Conservation (phyloP, 495 filamentous ascomycete genomes). For the Diplogelasinospora grovesii region DNA sequence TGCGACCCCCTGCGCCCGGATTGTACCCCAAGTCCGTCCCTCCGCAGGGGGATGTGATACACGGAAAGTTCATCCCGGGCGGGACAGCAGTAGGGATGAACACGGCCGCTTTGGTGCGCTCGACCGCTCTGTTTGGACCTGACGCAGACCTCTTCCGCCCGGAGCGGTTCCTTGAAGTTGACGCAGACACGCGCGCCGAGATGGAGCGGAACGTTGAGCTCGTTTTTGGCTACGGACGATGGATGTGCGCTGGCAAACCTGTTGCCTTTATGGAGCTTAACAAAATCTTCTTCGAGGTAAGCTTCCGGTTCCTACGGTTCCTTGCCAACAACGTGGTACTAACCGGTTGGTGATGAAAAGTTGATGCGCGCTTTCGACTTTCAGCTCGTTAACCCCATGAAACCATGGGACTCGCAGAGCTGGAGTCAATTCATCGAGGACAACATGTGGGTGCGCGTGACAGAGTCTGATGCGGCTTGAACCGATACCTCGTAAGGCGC, state of each 20-base stretch:
- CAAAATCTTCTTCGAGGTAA: slow-evolving; percentile 53
- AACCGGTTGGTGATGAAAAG: slow-evolving; percentile 18
- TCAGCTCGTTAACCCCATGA: slow-evolving; percentile 40
- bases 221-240: slow-evolving; percentile 39
- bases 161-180: slow-evolving; percentile 48
- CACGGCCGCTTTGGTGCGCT: slow-evolving; percentile 25
- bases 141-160: slow-evolving; percentile 47
- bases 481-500: too few relatives aligned
- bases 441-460: slow-evolving; percentile 25
- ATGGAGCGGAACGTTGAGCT: slow-evolving; percentile 36
- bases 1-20: slow-evolving; percentile 29
- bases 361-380: slow-evolving; percentile 51
- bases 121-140: slow-evolving; percentile 36
- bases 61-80: slow-evolving; percentile 44
- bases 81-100: slow-evolving; percentile 48
- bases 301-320: slow-evolving; percentile 7
- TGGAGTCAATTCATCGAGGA: slow-evolving; percentile 22
- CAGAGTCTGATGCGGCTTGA: too few relatives aligned
- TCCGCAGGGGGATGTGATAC: slow-evolving; percentile 43
- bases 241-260: slow-evolving; percentile 38
- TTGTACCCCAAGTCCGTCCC: slow-evolving; percentile 42
- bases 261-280: slow-evolving; percentile 45
- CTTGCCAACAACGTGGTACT: too few relatives aligned
- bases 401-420: slow-evolving; percentile 28
- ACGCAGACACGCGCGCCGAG: slow-evolving; percentile 21